Evolutionary conservation across 148 eudicot species (phyloP).

Genomic region (Vaccinium macrocarpon): DNA sequence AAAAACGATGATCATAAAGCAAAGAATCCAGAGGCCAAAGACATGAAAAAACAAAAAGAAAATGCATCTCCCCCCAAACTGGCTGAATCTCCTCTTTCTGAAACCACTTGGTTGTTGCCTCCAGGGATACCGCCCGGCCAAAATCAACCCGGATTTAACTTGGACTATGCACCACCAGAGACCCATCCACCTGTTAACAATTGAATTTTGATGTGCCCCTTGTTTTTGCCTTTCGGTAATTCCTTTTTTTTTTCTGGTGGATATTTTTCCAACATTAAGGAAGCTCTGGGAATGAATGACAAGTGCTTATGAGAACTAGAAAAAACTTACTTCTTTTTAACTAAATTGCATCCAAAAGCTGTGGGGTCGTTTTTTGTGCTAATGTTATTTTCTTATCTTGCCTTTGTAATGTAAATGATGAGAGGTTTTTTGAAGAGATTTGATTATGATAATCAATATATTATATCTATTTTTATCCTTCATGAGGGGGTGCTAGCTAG

Average conservation of each 20-base stretch:
- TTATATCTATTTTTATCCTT: background rate
- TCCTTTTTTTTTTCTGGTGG: background rate
- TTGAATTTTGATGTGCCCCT: slow-evolving; percentile 23
- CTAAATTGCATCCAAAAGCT: background rate
- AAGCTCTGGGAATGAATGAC: background rate
- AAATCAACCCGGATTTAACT: slow-evolving; percentile 36
- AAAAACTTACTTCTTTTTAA: background rate
- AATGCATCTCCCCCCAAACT: background rate
- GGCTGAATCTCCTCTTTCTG: background rate
- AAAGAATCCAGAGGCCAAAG: background rate
- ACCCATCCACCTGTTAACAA: slow-evolving; percentile 57
- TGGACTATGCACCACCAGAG: slow-evolving; percentile 54
- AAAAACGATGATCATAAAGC: background rate
- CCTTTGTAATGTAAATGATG: background rate
- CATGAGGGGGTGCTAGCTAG: background rate
- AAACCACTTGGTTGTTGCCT: slow-evolving; percentile 36
- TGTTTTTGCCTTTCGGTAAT: background rate
- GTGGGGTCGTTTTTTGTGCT: background rate
- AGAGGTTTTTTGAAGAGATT: background rate
- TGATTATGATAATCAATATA: background rate
- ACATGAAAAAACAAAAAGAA: background rate
- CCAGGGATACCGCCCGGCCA: slow-evolving; percentile 19
- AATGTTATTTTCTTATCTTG: background rate
- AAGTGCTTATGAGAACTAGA: background rate
- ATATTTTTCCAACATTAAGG: background rate